Percentiles rank a stretch among this genome's conserved stretches.
Evolutionary conservation across 176 grass and related monocot species (phyloP).

Genomic region (Chloris gayana): DNA sequence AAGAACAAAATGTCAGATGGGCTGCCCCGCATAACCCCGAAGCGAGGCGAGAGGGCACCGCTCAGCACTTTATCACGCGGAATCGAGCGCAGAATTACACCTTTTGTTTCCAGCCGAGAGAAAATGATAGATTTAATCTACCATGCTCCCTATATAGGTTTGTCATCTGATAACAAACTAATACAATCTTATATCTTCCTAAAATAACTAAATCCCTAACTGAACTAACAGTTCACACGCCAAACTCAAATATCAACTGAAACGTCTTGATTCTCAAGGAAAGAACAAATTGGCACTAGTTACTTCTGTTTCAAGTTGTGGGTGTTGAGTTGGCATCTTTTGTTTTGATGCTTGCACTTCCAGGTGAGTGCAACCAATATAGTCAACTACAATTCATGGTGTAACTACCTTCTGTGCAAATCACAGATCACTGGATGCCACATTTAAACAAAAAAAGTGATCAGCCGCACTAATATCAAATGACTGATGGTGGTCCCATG

Average conservation of each 20-base stretch:
- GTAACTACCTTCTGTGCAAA: neutral
- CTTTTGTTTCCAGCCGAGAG: too few relatives aligned
- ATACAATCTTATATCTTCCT: neutral
- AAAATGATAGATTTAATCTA: slow-evolving; percentile 16
- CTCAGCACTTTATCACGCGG: too few relatives aligned
- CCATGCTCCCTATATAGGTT: neutral
- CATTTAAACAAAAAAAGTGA: neutral
- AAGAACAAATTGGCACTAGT: neutral
- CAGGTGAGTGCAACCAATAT: neutral
- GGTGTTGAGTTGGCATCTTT: neutral
- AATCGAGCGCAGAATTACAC: too few relatives aligned
- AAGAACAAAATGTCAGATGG: too few relatives aligned
- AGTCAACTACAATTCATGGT: neutral
- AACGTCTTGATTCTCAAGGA: neutral
- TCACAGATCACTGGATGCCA: neutral
- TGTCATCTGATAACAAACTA: neutral
- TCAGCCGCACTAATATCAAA: neutral
- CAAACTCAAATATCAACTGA: neutral
- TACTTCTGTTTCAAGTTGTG: neutral
- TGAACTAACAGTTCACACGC: neutral
- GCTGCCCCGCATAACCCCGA: too few relatives aligned
- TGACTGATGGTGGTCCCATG: neutral
- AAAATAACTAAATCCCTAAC: neutral
- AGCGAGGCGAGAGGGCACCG: too few relatives aligned
- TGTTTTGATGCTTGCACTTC: neutral